phyloP scores from a whole-genome alignment of 768 basidiomycete species.

The Xanthoconium stramineum region DNA sequence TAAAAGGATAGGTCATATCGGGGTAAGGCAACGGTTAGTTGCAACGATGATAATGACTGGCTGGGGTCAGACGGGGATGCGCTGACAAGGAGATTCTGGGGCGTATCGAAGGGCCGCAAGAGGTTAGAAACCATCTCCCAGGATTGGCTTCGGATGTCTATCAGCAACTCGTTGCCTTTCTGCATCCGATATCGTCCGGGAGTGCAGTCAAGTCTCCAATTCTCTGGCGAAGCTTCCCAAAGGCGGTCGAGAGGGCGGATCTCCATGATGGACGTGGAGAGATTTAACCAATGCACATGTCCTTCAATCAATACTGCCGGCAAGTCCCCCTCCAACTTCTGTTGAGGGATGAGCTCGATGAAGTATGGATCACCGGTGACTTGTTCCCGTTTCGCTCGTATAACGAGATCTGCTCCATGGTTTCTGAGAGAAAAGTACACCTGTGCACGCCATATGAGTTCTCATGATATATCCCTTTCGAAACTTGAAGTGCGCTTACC shows the following conservation, averaged over 20 bases:
- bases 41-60: background rate
- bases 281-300: slow-evolving; percentile 32
- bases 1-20: slow-evolving; percentile 42
- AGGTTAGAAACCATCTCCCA: slow-evolving; percentile 27
- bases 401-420: background rate
- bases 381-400: slow-evolving; percentile 10
- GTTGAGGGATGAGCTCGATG: slow-evolving; percentile 25
- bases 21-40: slow-evolving; percentile 34
- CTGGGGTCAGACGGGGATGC: background rate
- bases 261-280: slow-evolving; percentile 21
- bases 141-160: slow-evolving; percentile 28
- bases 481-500: slow-evolving; percentile 5
- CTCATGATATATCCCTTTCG: background rate
- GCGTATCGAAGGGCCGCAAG: slow-evolving; percentile 23
- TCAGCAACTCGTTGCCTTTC: slow-evolving; percentile 10
- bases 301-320: slow-evolving; percentile 21
- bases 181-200: slow-evolving; percentile 6
- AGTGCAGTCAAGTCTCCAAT: slow-evolving; percentile 25
- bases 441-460: slow-evolving; percentile 1
- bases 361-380: background rate
- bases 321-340: slow-evolving; percentile 23
- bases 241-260: slow-evolving; percentile 24
- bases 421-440: slow-evolving; percentile 16
- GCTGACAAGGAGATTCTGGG: slow-evolving; percentile 22
- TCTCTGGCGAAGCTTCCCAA: slow-evolving; percentile 25